These are phyloP conservation scores for Geotrichum cucujoidarum DNA, from an alignment of 1,139 yeast species.

Conservation along the genomic window DNA sequence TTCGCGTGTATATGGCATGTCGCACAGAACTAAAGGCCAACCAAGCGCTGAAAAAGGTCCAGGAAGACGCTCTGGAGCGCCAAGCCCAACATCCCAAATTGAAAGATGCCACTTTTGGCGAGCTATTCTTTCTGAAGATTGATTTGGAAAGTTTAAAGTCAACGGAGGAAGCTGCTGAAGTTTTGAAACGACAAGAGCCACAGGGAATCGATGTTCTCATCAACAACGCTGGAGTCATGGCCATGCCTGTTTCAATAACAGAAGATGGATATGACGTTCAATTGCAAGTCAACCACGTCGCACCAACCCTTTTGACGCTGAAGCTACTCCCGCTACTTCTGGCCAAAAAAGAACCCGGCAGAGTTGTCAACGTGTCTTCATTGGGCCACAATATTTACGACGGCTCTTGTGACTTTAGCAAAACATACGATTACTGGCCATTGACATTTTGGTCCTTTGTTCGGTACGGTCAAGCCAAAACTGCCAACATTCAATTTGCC, in stretches of 20 bases:
- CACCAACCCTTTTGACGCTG: slow-evolving; percentile 69
- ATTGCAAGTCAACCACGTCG: slow-evolving; percentile 70
- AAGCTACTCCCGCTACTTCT: slow-evolving; percentile 51
- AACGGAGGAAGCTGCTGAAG: slow-evolving; percentile 52
- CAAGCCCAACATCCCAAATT: slow-evolving; percentile 23
- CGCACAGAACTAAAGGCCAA: slow-evolving; percentile 53
- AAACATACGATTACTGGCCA: slow-evolving; percentile 57
- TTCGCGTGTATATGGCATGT: slow-evolving; percentile 67
- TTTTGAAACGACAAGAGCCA: slow-evolving; percentile 46
- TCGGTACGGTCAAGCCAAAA: slow-evolving; percentile 74
- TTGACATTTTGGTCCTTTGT: slow-evolving; percentile 59
- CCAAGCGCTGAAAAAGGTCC: slow-evolving; percentile 52
- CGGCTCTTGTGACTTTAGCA: slow-evolving; percentile 47
- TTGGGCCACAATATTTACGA: slow-evolving; percentile 61
- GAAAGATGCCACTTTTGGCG: slow-evolving; percentile 44
- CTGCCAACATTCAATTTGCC: slow-evolving; percentile 72
- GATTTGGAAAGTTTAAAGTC: slow-evolving; percentile 58
- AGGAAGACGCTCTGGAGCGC: slow-evolving; percentile 47
- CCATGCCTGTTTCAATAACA: slow-evolving; percentile 60
- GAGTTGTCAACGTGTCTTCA: slow-evolving; percentile 66
- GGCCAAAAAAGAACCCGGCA: slow-evolving; percentile 40
- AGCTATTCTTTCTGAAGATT: slow-evolving; percentile 52
- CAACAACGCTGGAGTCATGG: slow-evolving; percentile 82
- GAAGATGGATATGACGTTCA: slow-evolving; percentile 75
- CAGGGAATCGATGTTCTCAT: slow-evolving; percentile 55